These are phyloP conservation scores for Neopestalotiopsis sp. DNA, from an alignment of 2,329 filamentous ascomycete genomes.

Conservation along the genomic window DNA sequence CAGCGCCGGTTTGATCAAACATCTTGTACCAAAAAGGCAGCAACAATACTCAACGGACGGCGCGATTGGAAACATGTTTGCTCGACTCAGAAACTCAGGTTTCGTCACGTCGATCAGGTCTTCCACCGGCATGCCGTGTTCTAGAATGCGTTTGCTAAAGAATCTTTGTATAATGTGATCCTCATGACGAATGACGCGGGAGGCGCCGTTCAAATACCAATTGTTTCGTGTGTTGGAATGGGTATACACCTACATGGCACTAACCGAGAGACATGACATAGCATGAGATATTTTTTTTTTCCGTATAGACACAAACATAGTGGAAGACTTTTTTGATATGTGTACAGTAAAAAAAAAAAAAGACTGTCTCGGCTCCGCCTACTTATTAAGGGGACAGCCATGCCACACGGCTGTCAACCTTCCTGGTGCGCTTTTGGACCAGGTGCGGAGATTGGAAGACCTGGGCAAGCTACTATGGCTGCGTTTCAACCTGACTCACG, in stretches of 20 bases:
- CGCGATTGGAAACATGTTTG: not conserved
- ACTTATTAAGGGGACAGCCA: not conserved
- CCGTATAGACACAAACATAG: no score
- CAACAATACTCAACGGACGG: not conserved
- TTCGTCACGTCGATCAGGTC: not conserved
- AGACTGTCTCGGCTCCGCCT: not conserved
- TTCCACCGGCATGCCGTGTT: not conserved
- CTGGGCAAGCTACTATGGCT: not conserved
- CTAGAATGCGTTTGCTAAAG: not conserved
- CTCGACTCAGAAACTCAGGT: not conserved
- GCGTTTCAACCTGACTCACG: not conserved
- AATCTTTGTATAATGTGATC: not conserved
- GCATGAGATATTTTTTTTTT: no score
- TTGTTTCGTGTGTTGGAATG: not conserved
- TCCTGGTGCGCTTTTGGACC: not conserved
- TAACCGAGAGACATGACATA: not conserved
- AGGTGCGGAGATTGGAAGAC: not conserved
- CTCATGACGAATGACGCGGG: not conserved
- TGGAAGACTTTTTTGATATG: no score
- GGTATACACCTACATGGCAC: not conserved
- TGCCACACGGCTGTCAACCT: slow-evolving; percentile 1
- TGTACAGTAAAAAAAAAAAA: no score
- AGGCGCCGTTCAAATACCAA: not conserved
- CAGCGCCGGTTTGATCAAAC: no score
- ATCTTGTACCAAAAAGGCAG: no score